Evolutionary conservation across 352 stramenopile genomes (phyloP).

Genomic region (Phytophthora constricta): DNA sequence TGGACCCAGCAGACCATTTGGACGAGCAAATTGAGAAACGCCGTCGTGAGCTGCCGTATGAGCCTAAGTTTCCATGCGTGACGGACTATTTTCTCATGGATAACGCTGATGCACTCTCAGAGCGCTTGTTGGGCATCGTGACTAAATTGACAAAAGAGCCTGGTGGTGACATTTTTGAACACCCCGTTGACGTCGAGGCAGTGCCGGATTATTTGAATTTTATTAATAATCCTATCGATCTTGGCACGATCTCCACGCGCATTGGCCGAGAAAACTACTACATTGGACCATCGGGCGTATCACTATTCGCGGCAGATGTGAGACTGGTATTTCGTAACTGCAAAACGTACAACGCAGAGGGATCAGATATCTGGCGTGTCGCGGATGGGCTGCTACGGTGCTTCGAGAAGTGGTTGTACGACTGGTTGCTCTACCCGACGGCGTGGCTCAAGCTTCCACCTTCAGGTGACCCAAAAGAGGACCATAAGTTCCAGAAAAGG

Average conservation of each 20-base stretch:
- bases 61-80: conserved; percentile 70
- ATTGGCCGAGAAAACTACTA: conserved; percentile 86
- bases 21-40: conserved; percentile 87
- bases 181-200: conserved; percentile 83
- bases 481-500: conserved; percentile 57
- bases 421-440: conserved; percentile 81
- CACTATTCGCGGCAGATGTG: conserved; percentile 86
- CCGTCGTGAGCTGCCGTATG: conserved; percentile 55
- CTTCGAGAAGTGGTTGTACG: conserved; percentile 90
- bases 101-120: conserved; percentile 68
- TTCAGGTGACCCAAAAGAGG: conserved; percentile 50
- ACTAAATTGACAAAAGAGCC: conserved; percentile 85
- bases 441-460: conserved; percentile 81
- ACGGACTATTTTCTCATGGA: conserved; percentile 86
- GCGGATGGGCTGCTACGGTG: conserved; percentile 71
- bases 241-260: conserved; percentile 79
- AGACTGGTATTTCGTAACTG: conserved; percentile 90
- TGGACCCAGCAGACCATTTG: conserved; percentile 80
- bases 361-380: conserved; percentile 82
- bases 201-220: conserved; percentile 87
- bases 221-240: conserved; percentile 89
- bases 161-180: conserved; percentile 83
- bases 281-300: conserved; percentile 66
- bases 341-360: conserved; percentile 84
- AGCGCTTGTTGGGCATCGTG: conserved; percentile 80